Evolutionary conservation across 371 early-diverging fungal genomes (phyloP).

Genomic region (Rhizomucor pusillus): DNA sequence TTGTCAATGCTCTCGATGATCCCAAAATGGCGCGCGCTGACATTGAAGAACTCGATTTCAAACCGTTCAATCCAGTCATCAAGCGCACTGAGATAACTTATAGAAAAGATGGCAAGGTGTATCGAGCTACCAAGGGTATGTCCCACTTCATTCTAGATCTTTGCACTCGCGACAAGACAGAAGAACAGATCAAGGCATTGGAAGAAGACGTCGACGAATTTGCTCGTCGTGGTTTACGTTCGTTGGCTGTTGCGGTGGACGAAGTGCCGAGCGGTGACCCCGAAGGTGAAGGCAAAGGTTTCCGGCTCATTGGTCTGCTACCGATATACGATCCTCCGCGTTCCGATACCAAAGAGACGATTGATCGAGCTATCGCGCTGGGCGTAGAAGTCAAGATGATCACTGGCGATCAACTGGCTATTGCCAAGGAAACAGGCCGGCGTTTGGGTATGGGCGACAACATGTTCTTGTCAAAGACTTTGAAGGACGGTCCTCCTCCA

Average conservation of each 20-base stretch:
- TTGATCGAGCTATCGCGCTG: constrained; percentile 78
- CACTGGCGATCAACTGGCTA: constrained; percentile 92
- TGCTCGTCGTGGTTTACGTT: constrained; percentile 81
- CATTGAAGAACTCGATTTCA: constrained; percentile 68
- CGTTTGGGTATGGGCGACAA: constrained; percentile 70
- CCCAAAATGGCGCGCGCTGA: constrained; percentile 57
- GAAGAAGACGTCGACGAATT: constrained; percentile 73
- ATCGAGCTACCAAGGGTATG: constrained; percentile 75
- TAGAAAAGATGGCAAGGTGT: constrained; percentile 58
- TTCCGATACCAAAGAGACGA: constrained; percentile 78
- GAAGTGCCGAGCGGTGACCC: constrained; percentile 47
- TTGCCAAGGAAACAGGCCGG: constrained; percentile 85
- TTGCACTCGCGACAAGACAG: constrained; percentile 65
- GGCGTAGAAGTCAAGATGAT: constrained; percentile 95
- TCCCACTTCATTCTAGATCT: constrained; percentile 70
- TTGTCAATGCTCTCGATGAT: constrained; percentile 64
- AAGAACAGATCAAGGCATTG: constrained; percentile 50
- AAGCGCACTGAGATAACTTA: constrained; percentile 85
- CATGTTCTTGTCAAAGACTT: constrained; percentile 73
- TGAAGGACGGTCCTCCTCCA: constrained; percentile 68
- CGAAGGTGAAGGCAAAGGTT: constrained; percentile 48
- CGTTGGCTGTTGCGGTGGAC: constrained; percentile 76
- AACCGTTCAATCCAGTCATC: constrained; percentile 86
- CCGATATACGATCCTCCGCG: constrained; percentile 90
- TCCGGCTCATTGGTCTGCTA: constrained; percentile 64